These are phyloP conservation scores for Boletus rubescentipes DNA, from an alignment of 768 basidiomycete species.

Conservation along the genomic window DNA sequence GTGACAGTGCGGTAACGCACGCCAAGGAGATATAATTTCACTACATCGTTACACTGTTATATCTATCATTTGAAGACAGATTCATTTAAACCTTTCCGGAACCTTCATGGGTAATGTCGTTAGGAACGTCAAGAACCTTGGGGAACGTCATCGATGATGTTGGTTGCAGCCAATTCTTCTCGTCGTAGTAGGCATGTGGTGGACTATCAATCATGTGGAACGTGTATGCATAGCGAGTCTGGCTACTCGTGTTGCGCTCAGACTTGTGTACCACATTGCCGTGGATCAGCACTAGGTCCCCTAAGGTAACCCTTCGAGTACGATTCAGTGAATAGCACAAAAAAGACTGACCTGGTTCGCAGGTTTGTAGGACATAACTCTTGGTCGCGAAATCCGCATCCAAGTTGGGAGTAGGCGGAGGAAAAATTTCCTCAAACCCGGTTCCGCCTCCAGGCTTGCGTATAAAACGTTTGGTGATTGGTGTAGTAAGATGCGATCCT, in stretches of 20 bases:
- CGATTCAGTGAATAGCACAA: neutral
- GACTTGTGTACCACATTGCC: conserved; percentile 92
- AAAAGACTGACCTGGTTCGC: conserved; percentile 59
- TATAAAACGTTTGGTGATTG: conserved; percentile 83
- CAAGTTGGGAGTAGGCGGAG: conserved; percentile 24
- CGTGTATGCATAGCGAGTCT: conserved; percentile 91
- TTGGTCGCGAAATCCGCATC: conserved; percentile 19
- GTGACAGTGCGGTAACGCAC: neutral
- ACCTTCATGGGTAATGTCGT: neutral
- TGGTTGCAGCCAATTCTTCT: conserved; percentile 95
- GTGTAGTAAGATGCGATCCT: conserved; percentile 77
- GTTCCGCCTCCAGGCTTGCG: conserved; percentile 76
- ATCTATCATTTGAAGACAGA: neutral
- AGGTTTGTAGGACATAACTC: conserved; percentile 66
- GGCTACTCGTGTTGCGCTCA: conserved; percentile 75
- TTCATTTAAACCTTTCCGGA: neutral
- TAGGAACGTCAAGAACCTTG: conserved; percentile 43
- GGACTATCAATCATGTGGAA: conserved; percentile 91
- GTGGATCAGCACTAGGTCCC: conserved; percentile 92
- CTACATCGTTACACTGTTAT: neutral
- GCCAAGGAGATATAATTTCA: neutral
- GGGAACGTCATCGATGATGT: conserved; percentile 82
- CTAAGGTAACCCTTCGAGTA: conserved; percentile 35
- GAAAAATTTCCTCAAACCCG: conserved; percentile 68
- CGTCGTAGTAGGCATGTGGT: conserved; percentile 72